These are phyloP conservation scores for Zarea fungicola DNA, from an alignment of 2,329 filamentous ascomycete species.

Conservation along the genomic window DNA sequence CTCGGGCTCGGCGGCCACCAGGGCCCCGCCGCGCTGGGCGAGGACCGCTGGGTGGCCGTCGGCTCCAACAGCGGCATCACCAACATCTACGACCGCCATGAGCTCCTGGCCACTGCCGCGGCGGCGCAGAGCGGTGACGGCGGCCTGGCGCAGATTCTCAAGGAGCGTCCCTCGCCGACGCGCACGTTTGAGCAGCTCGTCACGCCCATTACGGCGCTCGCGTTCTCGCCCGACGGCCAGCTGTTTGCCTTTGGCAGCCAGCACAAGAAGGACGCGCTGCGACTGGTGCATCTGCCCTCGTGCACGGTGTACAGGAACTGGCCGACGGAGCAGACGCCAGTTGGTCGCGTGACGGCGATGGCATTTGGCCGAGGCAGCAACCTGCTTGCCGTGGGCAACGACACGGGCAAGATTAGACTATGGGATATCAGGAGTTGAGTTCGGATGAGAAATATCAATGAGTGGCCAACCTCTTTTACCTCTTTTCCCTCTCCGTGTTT, in stretches of 20 bases:
- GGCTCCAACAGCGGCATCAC: slow-evolving; percentile 84
- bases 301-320: slow-evolving; percentile 96
- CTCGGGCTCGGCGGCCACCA: slow-evolving; percentile 69
- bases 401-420: slow-evolving; percentile 78
- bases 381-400: slow-evolving; percentile 80
- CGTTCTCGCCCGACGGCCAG: slow-evolving; percentile 86
- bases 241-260: slow-evolving; percentile 79
- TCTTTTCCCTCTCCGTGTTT: neutral
- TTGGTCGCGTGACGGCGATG: slow-evolving; percentile 75
- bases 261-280: slow-evolving; percentile 83
- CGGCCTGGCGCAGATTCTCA: slow-evolving; percentile 44
- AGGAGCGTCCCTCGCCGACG: slow-evolving; percentile 64
- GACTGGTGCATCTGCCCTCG: slow-evolving; percentile 81
- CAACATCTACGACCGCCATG: slow-evolving; percentile 83
- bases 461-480: too few relatives aligned
- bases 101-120: slow-evolving; percentile 45
- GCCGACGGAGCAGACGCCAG: slow-evolving; percentile 84
- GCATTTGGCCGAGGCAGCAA: slow-evolving; percentile 62
- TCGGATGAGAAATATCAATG: neutral
- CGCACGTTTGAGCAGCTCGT: slow-evolving; percentile 79
- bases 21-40: slow-evolving; percentile 60
- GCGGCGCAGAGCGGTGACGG: slow-evolving; percentile 18
- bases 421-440: slow-evolving; percentile 76
- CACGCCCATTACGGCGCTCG: slow-evolving; percentile 72
- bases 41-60: slow-evolving; percentile 83